Evolutionary conservation across 78 protist genomes (phyloP).

Genomic region (Paulinella micropora): DNA sequence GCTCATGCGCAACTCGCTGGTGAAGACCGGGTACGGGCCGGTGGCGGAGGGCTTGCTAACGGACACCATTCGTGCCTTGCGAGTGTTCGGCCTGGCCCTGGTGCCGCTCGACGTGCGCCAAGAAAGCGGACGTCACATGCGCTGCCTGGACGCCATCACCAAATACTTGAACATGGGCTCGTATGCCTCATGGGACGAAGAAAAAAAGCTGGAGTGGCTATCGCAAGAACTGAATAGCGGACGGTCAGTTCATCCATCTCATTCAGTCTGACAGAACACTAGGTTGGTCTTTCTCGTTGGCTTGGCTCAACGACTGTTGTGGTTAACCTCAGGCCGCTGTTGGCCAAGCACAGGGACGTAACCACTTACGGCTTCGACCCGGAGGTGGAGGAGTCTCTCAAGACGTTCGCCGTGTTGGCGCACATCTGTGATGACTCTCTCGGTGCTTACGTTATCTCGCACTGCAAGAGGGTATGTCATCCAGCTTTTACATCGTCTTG

Average conservation of each 20-base stretch:
- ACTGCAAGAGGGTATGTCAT: no score
- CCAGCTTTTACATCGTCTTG: no score
- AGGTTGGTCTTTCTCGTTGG: no score
- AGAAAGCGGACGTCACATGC: conserved; percentile 41
- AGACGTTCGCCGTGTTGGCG: conserved; percentile 29
- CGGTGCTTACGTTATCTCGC: conserved; percentile 50
- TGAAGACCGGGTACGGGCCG: background rate
- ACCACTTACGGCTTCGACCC: no score
- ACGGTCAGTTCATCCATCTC: conserved; percentile 33
- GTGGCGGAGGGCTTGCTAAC: conserved; percentile 44
- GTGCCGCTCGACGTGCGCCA: conserved; percentile 46
- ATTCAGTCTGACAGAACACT: background rate
- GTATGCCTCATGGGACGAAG: conserved; percentile 31
- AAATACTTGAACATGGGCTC: conserved; percentile 33
- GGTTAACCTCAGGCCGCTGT: no score
- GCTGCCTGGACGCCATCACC: conserved; percentile 40
- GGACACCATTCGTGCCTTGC: conserved; percentile 38
- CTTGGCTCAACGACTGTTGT: background rate
- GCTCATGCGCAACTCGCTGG: conserved; percentile 41
- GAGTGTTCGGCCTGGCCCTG: conserved; percentile 40
- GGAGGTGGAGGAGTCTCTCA: conserved; percentile 27
- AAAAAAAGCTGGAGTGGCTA: background rate
- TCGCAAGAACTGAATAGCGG: background rate
- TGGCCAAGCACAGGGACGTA: no score
- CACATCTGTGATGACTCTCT: conserved; percentile 23